Base-by-base conservation (phyloP, 257 asterid genomes). In the Solanum microdontum region DNA sequence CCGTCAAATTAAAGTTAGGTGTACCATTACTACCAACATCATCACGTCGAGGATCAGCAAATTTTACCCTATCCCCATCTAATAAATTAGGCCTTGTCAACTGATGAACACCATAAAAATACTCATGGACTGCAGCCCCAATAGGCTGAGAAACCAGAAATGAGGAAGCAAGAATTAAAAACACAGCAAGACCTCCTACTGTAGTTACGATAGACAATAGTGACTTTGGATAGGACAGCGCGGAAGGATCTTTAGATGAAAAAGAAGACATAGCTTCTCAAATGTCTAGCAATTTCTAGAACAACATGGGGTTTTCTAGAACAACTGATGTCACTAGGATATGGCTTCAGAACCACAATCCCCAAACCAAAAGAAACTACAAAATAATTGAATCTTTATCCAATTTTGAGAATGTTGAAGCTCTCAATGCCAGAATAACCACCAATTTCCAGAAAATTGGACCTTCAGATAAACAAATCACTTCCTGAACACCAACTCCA, bases 111-210 rank as follows among this genome's bases (percentile, higher is more conserved):
- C 90, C 91, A 36, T 92, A 92, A 88, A 94, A 89, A 83, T 94
- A 92, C 66, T 92, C 93, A 77, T 91, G 92, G 86, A 93, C 89
- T 0, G 95, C 90, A 5, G 92, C 73, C 37, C 95, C 96, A 80
- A 93, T 77, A 40, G 96, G 98, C 34, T 91, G 94, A 0, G 96
- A 91, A 51, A 95, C 92, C 91, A 96, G 89, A 82, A 92, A 39
- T 28, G 98, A 91, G 17, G 98, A 96, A 87, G 96, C 96, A 85
- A 96, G 92, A 86, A 94, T 80, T 84, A 96, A 89, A 88, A 95
- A 93, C 82, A 93, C 33, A 62, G 98, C 96, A 83, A 96, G 92
- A 48, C 94, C 95, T 64, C 97, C 98, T 34, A 91, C 92, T 48
- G 92, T 92, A 88, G 93, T 94, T 77, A 92, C 87, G 40, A 92